These are phyloP conservation scores for Casaregolazyma suthepensis DNA, from an alignment of 1,139 yeast species.

Conservation along the genomic window DNA sequence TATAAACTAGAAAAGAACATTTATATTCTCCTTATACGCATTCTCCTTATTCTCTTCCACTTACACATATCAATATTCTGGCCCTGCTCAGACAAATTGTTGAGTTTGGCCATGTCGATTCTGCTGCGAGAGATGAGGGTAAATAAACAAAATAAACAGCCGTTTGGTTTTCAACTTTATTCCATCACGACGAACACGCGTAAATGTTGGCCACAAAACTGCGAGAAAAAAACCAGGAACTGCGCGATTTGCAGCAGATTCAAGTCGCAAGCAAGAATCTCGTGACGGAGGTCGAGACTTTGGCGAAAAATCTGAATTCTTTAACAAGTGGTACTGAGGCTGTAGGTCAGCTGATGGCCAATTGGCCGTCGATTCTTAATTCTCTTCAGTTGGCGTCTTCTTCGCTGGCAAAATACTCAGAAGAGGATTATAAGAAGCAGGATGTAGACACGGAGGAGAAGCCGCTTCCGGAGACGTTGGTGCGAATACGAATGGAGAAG, in stretches of 20 bases:
- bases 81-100: constrained; percentile 14
- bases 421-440: constrained; percentile 40
- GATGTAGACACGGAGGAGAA: constrained; percentile 31
- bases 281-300: constrained; percentile 43
- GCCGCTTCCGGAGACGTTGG: constrained; percentile 60
- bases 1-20: neutral
- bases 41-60: constrained; percentile 3
- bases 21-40: no score
- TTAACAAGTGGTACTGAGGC: constrained; percentile 54
- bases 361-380: constrained; percentile 65
- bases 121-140: neutral
- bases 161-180: neutral
- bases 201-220: constrained; percentile 24
- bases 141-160: constrained; percentile 5
- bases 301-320: constrained; percentile 44
- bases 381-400: constrained; percentile 58
- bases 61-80: constrained; percentile 21
- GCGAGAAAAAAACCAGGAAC: constrained; percentile 45
- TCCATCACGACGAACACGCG: neutral
- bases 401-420: constrained; percentile 45
- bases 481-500: constrained; percentile 51
- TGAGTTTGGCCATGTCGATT: constrained; percentile 22
- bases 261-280: constrained; percentile 43
- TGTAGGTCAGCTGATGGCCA: constrained; percentile 39
- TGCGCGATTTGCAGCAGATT: constrained; percentile 46